Evolutionary conservation across 1,139 yeast genomes (phyloP).

Genomic region (Pichia sp.): DNA sequence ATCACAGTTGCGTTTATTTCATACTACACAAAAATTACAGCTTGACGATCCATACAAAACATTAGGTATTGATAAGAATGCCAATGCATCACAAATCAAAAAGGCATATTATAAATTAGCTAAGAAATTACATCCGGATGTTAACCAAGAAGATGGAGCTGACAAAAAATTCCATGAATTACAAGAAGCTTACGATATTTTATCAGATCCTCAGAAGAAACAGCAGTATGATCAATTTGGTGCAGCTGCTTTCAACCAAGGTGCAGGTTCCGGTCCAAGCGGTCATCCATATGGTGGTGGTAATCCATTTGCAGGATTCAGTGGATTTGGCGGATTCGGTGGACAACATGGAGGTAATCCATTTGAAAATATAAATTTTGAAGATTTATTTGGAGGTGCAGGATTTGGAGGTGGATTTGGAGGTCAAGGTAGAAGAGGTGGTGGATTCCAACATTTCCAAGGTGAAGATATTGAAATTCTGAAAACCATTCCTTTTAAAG

Average conservation of each 20-base stretch:
- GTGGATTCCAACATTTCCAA: constrained; percentile 63
- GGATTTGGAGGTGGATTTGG: constrained; percentile 23
- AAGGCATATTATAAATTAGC: constrained; percentile 92
- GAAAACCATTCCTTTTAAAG: constrained; percentile 71
- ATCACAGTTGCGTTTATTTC: constrained; percentile 18
- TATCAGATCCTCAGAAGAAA: constrained; percentile 81
- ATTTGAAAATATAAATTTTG: constrained; percentile 53
- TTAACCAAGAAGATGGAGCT: constrained; percentile 84
- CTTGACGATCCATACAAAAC: constrained; percentile 71
- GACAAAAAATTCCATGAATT: constrained; percentile 85
- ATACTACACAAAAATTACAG: constrained; percentile 18
- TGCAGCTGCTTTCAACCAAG: constrained; percentile 66
- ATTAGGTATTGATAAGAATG: constrained; percentile 66
- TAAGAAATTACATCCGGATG: constrained; percentile 93
- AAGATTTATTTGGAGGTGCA: constrained; percentile 66
- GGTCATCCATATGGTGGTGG: constrained; percentile 37
- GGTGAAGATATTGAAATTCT: constrained; percentile 87
- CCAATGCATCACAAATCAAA: constrained; percentile 80
- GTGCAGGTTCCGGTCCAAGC: constrained; percentile 30
- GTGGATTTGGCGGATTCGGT: constrained; percentile 28
- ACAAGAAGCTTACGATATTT: constrained; percentile 89
- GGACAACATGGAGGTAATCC: constrained; percentile 26
- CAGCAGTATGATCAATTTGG: constrained; percentile 92
- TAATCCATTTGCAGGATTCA: constrained; percentile 36
- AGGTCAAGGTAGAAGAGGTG: constrained; percentile 24